These are phyloP conservation scores for Hansfordia pulvinata DNA, from an alignment of 2,329 filamentous ascomycete species.

Conservation along the genomic window DNA sequence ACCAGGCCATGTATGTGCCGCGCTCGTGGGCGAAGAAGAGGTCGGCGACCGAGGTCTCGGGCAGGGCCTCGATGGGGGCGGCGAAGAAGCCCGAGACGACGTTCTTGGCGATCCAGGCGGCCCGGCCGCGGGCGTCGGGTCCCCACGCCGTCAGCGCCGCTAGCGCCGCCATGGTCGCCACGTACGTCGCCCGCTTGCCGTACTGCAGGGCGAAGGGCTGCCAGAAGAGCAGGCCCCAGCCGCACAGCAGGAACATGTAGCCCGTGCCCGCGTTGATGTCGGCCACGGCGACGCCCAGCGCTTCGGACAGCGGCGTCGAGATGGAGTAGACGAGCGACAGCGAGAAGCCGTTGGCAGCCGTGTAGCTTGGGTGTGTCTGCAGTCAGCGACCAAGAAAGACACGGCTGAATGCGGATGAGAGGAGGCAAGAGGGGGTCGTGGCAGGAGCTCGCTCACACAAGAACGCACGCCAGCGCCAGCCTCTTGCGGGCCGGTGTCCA, in stretches of 20 bases:
- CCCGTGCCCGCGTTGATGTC: conserved; percentile 17
- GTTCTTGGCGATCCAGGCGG: conserved; percentile 29
- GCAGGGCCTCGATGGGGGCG: conserved; percentile 30
- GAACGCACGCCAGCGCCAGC: conserved; percentile 12
- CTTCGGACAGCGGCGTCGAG: conserved; percentile 13
- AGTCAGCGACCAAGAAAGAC: conserved; percentile 14
- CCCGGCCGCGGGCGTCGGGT: conserved; percentile 21
- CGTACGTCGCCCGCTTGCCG: conserved; percentile 25
- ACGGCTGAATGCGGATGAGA: conserved; percentile 11
- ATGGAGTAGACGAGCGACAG: conserved; percentile 16
- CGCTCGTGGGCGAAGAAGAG: conserved; percentile 26
- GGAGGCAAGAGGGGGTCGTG: too few relatives aligned
- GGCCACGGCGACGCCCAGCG: conserved; percentile 10
- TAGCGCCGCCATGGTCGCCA: conserved; percentile 20
- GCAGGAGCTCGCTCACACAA: too few relatives aligned
- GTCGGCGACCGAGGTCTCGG: conserved; percentile 28
- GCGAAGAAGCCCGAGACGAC: conserved; percentile 28
- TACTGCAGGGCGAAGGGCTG: conserved; percentile 31
- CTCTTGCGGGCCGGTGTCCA: conserved; percentile 22
- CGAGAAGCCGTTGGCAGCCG: conserved; percentile 24
- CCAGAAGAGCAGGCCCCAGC: conserved; percentile 31
- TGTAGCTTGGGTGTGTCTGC: conserved; percentile 14
- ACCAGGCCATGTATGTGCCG: conserved; percentile 27
- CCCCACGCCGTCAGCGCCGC: conserved; percentile 21
- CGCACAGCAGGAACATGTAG: conserved; percentile 24